Evolutionary conservation across 2,329 filamentous ascomycete genomes (phyloP).

Genomic region (Monosporascus sp.): DNA sequence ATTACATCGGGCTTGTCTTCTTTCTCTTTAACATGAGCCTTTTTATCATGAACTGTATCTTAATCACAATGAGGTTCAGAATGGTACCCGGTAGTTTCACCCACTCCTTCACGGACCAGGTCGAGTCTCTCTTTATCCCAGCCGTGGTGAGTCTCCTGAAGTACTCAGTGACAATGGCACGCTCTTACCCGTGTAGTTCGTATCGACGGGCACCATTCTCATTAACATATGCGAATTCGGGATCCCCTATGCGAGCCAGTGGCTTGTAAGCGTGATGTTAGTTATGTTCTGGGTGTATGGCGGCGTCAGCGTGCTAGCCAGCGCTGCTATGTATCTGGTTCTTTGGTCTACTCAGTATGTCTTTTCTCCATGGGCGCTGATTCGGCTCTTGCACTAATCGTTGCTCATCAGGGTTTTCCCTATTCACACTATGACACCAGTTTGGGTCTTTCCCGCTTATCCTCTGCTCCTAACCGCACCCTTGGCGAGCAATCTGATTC

Average conservation of each 20-base stretch:
- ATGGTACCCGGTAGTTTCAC: constrained; percentile 65
- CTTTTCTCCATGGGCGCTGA: not conserved
- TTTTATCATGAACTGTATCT: constrained; percentile 56
- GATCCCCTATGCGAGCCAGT: constrained; percentile 53
- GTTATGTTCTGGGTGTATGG: constrained; percentile 72
- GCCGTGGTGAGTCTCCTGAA: constrained; percentile 47
- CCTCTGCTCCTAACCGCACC: constrained; percentile 73
- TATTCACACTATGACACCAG: constrained; percentile 78
- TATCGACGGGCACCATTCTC: constrained; percentile 61
- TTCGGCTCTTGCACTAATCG: not conserved
- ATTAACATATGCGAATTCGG: constrained; percentile 79
- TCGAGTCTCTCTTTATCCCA: constrained; percentile 73
- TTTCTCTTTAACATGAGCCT: constrained; percentile 60
- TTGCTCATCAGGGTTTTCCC: constrained; percentile 41
- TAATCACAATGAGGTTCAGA: constrained; percentile 65
- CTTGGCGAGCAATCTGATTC: constrained; percentile 57
- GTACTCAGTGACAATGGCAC: not conserved
- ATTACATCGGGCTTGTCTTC: constrained; percentile 53
- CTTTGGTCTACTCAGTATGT: constrained; percentile 58
- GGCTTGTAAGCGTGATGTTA: constrained; percentile 56
- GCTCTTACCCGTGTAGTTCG: constrained; percentile 1
- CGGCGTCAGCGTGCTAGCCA: constrained; percentile 60
- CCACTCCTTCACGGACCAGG: constrained; percentile 68
- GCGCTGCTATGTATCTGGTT: constrained; percentile 67
- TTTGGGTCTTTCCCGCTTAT: constrained; percentile 85